These are phyloP conservation scores for Astragalus glycyphyllos DNA, from an alignment of 306 rosid species.

Conservation along the genomic window DNA sequence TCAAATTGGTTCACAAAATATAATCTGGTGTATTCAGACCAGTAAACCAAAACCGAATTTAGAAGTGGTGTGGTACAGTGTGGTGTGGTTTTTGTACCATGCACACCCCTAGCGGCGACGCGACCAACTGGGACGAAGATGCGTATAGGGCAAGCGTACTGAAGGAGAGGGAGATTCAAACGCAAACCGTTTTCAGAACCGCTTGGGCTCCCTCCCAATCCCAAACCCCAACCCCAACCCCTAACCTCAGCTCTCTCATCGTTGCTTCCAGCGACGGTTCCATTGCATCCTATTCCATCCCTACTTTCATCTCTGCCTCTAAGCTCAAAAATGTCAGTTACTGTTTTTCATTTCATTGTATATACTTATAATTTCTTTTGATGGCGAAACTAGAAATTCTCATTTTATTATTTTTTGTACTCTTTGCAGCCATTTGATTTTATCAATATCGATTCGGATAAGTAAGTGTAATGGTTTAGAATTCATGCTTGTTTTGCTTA, in stretches of 20 bases:
- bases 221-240: slow-evolving; percentile 42
- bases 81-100: too few species aligned
- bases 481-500: not conserved
- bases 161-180: slow-evolving; percentile 74
- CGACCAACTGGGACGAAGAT: slow-evolving; percentile 89
- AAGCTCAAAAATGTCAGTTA: slow-evolving; percentile 50
- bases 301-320: slow-evolving; percentile 58
- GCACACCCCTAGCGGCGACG: too few species aligned
- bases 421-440: slow-evolving; percentile 66
- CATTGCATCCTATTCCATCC: slow-evolving; percentile 74
- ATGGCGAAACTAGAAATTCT: slow-evolving; percentile 7
- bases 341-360: not conserved
- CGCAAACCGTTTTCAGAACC: slow-evolving; percentile 89
- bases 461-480: slow-evolving; percentile 49
- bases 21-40: too few species aligned
- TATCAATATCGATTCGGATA: slow-evolving; percentile 47
- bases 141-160: slow-evolving; percentile 69
- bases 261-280: slow-evolving; percentile 90
- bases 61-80: too few species aligned
- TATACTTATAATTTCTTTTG: not conserved
- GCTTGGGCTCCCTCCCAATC: slow-evolving; percentile 72
- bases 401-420: slow-evolving; percentile 8
- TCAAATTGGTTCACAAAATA: too few species aligned
- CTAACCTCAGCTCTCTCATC: slow-evolving; percentile 64
- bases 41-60: too few species aligned